These are phyloP conservation scores for Boletus coccyginus DNA, from an alignment of 768 basidiomycete genomes.

Conservation along the genomic window DNA sequence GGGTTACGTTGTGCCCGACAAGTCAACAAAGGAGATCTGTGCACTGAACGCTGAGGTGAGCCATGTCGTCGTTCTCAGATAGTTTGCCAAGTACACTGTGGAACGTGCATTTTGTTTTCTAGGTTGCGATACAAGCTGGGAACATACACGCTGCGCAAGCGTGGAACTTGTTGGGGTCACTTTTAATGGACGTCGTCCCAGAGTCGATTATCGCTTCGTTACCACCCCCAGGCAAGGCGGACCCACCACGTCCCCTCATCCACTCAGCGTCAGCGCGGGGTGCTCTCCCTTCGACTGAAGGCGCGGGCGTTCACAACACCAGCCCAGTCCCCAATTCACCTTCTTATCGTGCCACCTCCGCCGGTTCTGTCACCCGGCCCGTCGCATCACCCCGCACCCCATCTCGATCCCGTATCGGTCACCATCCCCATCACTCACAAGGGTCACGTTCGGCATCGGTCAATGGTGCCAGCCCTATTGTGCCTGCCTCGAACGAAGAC, in stretches of 20 bases:
- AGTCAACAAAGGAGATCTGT: constrained; percentile 49
- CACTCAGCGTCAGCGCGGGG: constrained; percentile 45
- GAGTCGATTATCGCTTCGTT: constrained; percentile 28
- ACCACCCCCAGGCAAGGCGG: constrained; percentile 16
- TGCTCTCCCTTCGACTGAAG: constrained; percentile 31
- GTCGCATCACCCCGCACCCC: constrained; percentile 19
- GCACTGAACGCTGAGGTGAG: constrained; percentile 56
- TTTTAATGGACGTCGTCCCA: constrained; percentile 50
- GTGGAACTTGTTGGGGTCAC: constrained; percentile 64
- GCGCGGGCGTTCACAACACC: constrained; percentile 1
- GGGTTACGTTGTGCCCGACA: constrained; percentile 49
- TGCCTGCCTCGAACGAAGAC: constrained; percentile 22
- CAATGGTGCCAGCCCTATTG: constrained; percentile 18
- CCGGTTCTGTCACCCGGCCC: constrained; percentile 20
- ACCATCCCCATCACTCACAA: constrained; percentile 3
- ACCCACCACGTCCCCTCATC: constrained; percentile 27
- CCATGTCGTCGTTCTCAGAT: not conserved
- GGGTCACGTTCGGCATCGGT: constrained; percentile 17
- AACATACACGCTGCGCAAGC: constrained; percentile 56
- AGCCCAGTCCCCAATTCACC: constrained; percentile 17
- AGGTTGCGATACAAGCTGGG: constrained; percentile 62
- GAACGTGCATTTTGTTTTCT: not conserved
- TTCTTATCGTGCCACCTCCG: constrained; percentile 24
- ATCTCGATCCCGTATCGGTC: constrained; percentile 20
- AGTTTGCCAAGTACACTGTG: not conserved